These are phyloP conservation scores for Anthracocystis walkeri DNA, from an alignment of 1,284 basidiomycete genomes.

Conservation along the genomic window DNA sequence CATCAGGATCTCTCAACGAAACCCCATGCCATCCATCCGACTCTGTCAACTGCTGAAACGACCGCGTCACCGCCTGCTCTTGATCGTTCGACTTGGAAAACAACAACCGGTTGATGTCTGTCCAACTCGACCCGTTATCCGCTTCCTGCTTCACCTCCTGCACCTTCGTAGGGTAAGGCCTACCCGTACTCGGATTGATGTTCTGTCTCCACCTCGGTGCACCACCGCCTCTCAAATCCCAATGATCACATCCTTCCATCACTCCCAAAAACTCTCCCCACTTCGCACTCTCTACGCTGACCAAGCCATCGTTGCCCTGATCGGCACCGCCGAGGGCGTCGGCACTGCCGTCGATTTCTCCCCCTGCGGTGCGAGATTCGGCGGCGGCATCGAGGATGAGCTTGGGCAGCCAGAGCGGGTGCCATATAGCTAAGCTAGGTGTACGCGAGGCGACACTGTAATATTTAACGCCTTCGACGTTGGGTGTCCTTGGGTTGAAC, in stretches of 20 bases:
- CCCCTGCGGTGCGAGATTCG: constrained; percentile 63
- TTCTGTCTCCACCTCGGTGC: constrained; percentile 68
- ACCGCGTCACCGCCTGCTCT: neutral
- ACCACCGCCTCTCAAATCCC: constrained; percentile 89
- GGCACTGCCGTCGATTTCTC: constrained; percentile 65
- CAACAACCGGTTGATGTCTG: constrained; percentile 60
- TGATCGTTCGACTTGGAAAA: constrained; percentile 38
- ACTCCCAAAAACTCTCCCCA: constrained; percentile 78
- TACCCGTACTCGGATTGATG: constrained; percentile 63
- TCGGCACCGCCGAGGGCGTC: constrained; percentile 71
- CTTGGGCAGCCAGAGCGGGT: constrained; percentile 97
- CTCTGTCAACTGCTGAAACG: constrained; percentile 32
- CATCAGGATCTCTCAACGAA: constrained; percentile 38
- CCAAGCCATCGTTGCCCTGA: constrained; percentile 95
- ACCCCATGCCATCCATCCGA: constrained; percentile 43
- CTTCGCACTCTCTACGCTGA: constrained; percentile 76
- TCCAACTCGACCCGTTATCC: constrained; percentile 47
- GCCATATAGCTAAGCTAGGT: constrained; percentile 81
- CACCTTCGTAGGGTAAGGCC: constrained; percentile 41
- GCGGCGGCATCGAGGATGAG: constrained; percentile 82
- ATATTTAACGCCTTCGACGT: constrained; percentile 86
- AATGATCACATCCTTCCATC: constrained; percentile 92
- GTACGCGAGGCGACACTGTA: constrained; percentile 87
- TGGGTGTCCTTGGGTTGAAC: constrained; percentile 92
- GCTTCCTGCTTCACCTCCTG: constrained; percentile 25